A percentile compares a stretch with the other conserved stretches of the same genome.
Conservation (phyloP, 805 yeast genomes). For the Teunomyces cretensis region DNA sequence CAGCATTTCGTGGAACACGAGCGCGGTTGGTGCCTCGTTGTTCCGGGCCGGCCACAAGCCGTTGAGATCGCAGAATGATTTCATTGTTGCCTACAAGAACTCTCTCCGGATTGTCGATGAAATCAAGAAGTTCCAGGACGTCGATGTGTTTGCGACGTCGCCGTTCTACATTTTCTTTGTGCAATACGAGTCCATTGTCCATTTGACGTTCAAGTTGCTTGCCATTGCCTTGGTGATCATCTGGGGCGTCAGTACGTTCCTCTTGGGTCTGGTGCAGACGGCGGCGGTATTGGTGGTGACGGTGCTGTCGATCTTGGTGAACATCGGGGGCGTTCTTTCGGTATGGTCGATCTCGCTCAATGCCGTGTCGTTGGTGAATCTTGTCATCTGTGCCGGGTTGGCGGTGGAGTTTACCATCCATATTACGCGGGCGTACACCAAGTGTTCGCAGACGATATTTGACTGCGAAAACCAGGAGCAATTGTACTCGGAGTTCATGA, state of each 20-base stretch:
- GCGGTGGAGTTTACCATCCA: slow-evolving; percentile 94
- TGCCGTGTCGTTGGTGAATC: slow-evolving; percentile 86
- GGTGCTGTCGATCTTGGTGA: slow-evolving; percentile 62
- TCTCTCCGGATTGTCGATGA: slow-evolving; percentile 67
- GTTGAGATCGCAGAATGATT: slow-evolving; percentile 78
- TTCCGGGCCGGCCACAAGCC: slow-evolving; percentile 82
- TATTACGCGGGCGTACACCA: slow-evolving; percentile 73
- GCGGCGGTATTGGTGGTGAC: slow-evolving; percentile 57
- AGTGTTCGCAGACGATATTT: not conserved
- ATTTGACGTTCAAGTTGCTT: slow-evolving; percentile 56
- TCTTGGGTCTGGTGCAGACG: slow-evolving; percentile 67
- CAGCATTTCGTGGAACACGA: slow-evolving; percentile 48
- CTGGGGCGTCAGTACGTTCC: slow-evolving; percentile 49
- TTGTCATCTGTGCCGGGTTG: slow-evolving; percentile 88
- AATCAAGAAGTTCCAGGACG: slow-evolving; percentile 37
- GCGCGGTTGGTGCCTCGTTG: slow-evolving; percentile 52
- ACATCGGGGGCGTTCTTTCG: slow-evolving; percentile 80
- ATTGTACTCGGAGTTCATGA: slow-evolving; percentile 14
- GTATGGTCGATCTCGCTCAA: slow-evolving; percentile 74
- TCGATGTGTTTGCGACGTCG: slow-evolving; percentile 82
- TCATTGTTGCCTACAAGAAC: slow-evolving; percentile 73
- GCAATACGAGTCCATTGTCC: slow-evolving; percentile 70
- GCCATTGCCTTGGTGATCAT: slow-evolving; percentile 53
- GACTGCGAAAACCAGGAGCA: slow-evolving; percentile 5
- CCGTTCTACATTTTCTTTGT: slow-evolving; percentile 92